Conservation (phyloP, 768 basidiomycete genomes). For the Flagelloscypha sp. region DNA sequence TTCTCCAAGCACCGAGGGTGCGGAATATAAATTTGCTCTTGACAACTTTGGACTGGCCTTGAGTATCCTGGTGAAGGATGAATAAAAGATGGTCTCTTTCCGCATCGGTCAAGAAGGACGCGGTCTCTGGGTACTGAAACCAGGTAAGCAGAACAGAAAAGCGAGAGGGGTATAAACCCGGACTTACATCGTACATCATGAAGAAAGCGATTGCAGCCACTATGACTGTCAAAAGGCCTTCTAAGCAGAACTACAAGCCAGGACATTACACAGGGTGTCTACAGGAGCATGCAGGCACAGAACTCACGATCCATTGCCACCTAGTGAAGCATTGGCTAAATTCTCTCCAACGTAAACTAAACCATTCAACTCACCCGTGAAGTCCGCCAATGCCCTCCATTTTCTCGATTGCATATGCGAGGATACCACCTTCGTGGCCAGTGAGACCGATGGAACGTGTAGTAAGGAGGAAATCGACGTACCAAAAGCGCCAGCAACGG, state of each 20-base stretch:
- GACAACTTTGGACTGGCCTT: constrained; percentile 37
- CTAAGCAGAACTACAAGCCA: constrained; percentile 20
- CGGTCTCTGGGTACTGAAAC: constrained; percentile 47
- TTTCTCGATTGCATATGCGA: constrained; percentile 24
- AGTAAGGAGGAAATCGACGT: neutral
- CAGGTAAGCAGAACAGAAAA: neutral
- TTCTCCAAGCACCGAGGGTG: constrained; percentile 39
- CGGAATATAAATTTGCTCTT: constrained; percentile 39
- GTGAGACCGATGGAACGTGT: neutral
- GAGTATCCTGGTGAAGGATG: constrained; percentile 36
- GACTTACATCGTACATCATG: constrained; percentile 44
- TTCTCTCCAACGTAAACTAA: neutral
- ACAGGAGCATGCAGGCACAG: neutral
- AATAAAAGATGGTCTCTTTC: constrained; percentile 33
- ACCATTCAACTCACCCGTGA: constrained; percentile 8
- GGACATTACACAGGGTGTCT: constrained; percentile 1
- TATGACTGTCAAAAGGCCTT: constrained; percentile 28
- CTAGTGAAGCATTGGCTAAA: constrained; percentile 22
- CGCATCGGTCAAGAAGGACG: constrained; percentile 39
- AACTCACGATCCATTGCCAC: constrained; percentile 31
- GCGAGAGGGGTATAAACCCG: neutral
- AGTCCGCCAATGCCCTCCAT: constrained; percentile 21
- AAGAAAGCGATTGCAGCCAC: constrained; percentile 38
- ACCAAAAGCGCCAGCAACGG: constrained; percentile 24
- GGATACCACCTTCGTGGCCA: constrained; percentile 29